Conservation (phyloP, 805 yeast genomes). For the Cyberlindnera japonica region DNA sequence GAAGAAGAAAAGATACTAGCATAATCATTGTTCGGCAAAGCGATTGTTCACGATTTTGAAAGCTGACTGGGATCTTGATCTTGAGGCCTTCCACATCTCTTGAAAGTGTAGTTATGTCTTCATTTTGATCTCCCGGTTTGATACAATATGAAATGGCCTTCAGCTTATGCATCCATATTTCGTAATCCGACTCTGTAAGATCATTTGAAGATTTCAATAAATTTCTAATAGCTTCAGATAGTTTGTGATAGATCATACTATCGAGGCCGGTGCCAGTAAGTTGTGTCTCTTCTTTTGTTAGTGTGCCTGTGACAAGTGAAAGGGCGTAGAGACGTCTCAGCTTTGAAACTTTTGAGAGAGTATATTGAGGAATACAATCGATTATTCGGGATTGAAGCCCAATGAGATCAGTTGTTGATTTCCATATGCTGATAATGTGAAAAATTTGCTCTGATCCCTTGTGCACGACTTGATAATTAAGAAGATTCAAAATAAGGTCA, state of each 20-base stretch:
- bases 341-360: neutral
- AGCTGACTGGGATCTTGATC: constrained; percentile 8
- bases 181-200: constrained; percentile 5
- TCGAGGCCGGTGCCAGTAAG: constrained; percentile 1
- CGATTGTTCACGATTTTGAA: constrained; percentile 7
- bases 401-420: constrained; percentile 1
- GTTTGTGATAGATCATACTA: constrained; percentile 3
- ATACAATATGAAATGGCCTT: constrained; percentile 6
- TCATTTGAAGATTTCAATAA: neutral
- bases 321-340: constrained; percentile 6
- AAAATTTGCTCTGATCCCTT: neutral
- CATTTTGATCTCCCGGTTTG: constrained; percentile 5
- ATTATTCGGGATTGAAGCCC: constrained; percentile 6
- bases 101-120: neutral
- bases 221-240: constrained; percentile 1
- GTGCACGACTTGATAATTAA: neutral
- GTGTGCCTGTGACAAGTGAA: constrained; percentile 1
- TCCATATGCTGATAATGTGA: constrained; percentile 3
- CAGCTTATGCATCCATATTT: constrained; percentile 8
- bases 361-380: constrained; percentile 4
- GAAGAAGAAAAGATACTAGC: constrained; percentile 1
- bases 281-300: neutral
- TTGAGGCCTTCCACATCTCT: constrained; percentile 2
- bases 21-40: constrained; percentile 9
- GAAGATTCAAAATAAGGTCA: neutral